phyloP scores from a whole-genome alignment of 2,329 filamentous ascomycete species.

The Dothistroma pini region DNA sequence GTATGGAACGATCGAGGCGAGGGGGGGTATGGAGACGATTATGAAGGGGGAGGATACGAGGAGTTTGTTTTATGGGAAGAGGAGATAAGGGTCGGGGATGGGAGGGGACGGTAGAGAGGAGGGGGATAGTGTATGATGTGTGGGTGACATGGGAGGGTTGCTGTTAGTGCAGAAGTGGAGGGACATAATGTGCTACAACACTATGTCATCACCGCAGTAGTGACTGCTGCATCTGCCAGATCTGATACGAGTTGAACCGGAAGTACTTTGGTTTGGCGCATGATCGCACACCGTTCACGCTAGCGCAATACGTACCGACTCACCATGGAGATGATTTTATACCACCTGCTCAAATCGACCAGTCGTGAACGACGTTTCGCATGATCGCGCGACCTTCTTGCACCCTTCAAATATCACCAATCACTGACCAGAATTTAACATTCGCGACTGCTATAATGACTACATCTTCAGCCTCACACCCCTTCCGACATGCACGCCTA shows the following conservation, averaged over 20 bases:
- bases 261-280: not conserved
- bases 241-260: not conserved
- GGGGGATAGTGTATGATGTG: not conserved
- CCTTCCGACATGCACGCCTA: too few relatives aligned
- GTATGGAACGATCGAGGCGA: constrained; percentile 45
- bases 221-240: not conserved
- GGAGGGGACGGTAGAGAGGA: not conserved
- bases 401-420: too few relatives aligned
- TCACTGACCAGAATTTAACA: too few relatives aligned
- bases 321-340: too few relatives aligned
- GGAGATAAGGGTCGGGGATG: not conserved
- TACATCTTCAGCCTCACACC: too few relatives aligned
- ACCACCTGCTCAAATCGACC: too few relatives aligned
- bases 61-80: not conserved
- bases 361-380: too few relatives aligned
- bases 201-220: not conserved
- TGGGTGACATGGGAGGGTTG: not conserved
- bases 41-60: not conserved
- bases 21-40: not conserved
- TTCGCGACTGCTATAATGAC: too few relatives aligned
- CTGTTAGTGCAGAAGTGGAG: not conserved
- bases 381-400: too few relatives aligned
- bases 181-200: not conserved
- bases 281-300: not conserved
- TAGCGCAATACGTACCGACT: not conserved